Evolutionary conservation across 2,329 filamentous ascomycete genomes (phyloP).

Genomic region (Paecilomyces sp.): DNA sequence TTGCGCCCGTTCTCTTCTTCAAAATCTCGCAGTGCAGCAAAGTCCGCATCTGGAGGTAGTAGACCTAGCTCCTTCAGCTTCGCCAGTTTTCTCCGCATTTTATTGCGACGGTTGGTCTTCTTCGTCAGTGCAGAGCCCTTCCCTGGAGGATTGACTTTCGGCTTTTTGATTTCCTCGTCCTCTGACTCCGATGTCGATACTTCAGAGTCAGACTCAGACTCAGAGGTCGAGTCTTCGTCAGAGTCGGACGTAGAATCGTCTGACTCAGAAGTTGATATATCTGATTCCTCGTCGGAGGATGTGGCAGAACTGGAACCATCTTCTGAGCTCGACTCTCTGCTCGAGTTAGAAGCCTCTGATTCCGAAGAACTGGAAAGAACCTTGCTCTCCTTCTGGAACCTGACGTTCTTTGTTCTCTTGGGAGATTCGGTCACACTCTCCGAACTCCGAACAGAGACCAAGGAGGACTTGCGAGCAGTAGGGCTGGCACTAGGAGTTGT

Average conservation of each 20-base stretch:
- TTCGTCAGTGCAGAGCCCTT: constrained; percentile 46
- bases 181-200: constrained; percentile 29
- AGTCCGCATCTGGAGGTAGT: constrained; percentile 44
- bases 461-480: constrained; percentile 12
- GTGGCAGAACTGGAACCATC: background rate
- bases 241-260: constrained; percentile 9
- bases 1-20: constrained; percentile 17
- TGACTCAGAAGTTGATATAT: constrained; percentile 14
- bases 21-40: constrained; percentile 40
- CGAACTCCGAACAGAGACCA: constrained; percentile 11
- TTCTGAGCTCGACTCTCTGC: constrained; percentile 26
- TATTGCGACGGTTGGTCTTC: constrained; percentile 49
- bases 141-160: constrained; percentile 34
- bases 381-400: constrained; percentile 19
- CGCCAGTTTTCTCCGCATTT: constrained; percentile 42
- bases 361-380: constrained; percentile 14
- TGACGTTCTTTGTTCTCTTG: constrained; percentile 25
- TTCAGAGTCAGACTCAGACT: constrained; percentile 20
- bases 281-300: constrained; percentile 13
- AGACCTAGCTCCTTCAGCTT: constrained; percentile 49
- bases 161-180: constrained; percentile 13
- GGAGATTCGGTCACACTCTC: constrained; percentile 15
- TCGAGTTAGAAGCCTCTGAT: constrained; percentile 14
- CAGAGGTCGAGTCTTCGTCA: constrained; percentile 21
- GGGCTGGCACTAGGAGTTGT: constrained; percentile 5